These are phyloP conservation scores for Globisporangium perplexum DNA, from an alignment of 352 stramenopile species.

Conservation along the genomic window DNA sequence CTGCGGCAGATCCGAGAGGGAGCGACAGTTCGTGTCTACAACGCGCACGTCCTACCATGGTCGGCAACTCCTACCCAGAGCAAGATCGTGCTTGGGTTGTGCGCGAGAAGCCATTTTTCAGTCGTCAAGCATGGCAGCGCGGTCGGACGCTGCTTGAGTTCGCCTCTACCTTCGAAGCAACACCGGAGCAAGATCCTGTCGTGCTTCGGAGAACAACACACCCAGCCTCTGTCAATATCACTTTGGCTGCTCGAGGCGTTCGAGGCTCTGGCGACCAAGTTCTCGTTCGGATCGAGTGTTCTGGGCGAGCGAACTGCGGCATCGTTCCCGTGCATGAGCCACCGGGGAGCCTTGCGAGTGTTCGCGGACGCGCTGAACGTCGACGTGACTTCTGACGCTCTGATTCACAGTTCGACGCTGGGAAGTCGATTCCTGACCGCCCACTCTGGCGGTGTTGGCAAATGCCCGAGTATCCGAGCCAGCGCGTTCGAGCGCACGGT, in stretches of 20 bases:
- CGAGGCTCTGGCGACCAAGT: slow-evolving; percentile 10
- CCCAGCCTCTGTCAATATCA: slow-evolving; percentile 3
- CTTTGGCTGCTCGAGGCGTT: slow-evolving; percentile 8
- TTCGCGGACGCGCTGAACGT: slow-evolving; percentile 1
- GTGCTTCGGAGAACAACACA: slow-evolving; percentile 6
- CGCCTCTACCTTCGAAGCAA: not conserved
- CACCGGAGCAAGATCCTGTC: slow-evolving; percentile 3
- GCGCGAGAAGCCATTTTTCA: slow-evolving; percentile 25
- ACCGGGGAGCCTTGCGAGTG: slow-evolving; percentile 7
- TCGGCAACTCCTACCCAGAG: slow-evolving; percentile 21
- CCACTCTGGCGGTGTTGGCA: not conserved
- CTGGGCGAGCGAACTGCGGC: not conserved
- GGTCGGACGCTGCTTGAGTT: not conserved
- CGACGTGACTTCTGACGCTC: not conserved
- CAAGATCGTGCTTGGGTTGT: slow-evolving; percentile 30
- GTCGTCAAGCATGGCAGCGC: slow-evolving; percentile 10
- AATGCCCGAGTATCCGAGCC: slow-evolving; percentile 5
- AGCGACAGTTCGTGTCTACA: slow-evolving; percentile 14
- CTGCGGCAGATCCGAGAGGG: slow-evolving; percentile 25
- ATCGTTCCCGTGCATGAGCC: slow-evolving; percentile 5
- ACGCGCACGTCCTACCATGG: slow-evolving; percentile 28
- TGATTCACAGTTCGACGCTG: slow-evolving; percentile 3
- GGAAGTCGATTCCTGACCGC: slow-evolving; percentile 7
- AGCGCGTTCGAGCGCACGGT: not conserved
- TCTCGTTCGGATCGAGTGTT: slow-evolving; percentile 4